phyloP scores from a whole-genome alignment of 1,284 basidiomycete species.

The Puccinia triticina region DNA sequence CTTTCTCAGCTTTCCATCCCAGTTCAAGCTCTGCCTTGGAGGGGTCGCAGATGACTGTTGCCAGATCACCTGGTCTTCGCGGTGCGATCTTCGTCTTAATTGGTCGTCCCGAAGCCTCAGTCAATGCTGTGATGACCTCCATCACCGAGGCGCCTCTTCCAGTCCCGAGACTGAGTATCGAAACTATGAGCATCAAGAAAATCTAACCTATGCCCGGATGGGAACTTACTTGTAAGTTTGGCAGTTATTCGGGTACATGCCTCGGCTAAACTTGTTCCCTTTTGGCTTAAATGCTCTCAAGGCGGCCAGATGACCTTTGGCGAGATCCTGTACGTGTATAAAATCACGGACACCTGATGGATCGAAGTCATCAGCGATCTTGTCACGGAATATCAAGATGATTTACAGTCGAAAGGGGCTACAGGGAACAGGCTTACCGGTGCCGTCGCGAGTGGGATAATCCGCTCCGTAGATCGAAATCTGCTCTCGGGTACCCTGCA shows the following conservation, averaged over 20 bases:
- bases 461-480: conserved; percentile 55
- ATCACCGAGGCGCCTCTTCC: conserved; percentile 53
- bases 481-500: conserved; percentile 53
- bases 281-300: conserved; percentile 38
- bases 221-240: conserved; percentile 44
- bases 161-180: conserved; percentile 52
- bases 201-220: neutral
- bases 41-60: conserved; percentile 52
- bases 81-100: conserved; percentile 53
- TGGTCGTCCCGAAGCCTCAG: conserved; percentile 46
- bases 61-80: conserved; percentile 53
- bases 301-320: conserved; percentile 55
- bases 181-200: neutral
- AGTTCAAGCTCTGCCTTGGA: conserved; percentile 53
- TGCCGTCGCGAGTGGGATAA: conserved; percentile 54
- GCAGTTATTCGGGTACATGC: conserved; percentile 19
- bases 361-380: conserved; percentile 1
- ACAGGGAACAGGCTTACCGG: conserved; percentile 37
- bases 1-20: conserved; percentile 52
- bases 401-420: neutral
- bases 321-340: conserved; percentile 55
- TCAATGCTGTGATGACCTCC: conserved; percentile 52
- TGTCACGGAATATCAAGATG: neutral
- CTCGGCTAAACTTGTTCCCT: neutral
- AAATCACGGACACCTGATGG: conserved; percentile 53